These are phyloP conservation scores for Silene coronaria DNA, from an alignment of 179 eudicot genomes.

Conservation along the genomic window DNA sequence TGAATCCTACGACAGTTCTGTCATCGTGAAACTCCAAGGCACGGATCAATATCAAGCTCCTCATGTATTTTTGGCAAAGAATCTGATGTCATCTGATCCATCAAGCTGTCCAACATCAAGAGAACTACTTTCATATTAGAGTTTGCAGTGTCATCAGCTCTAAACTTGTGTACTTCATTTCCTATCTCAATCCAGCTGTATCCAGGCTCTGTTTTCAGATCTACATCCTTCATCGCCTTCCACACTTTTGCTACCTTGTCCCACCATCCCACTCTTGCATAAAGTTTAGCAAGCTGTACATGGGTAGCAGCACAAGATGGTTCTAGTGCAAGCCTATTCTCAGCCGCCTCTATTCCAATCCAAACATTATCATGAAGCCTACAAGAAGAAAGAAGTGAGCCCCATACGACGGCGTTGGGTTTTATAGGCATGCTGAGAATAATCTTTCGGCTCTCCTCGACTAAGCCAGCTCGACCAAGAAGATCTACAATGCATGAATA, in stretches of 20 bases:
- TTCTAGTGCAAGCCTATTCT: constrained; percentile 45
- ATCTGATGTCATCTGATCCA: constrained; percentile 30
- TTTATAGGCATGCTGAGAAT: constrained; percentile 49
- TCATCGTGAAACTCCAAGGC: constrained; percentile 7
- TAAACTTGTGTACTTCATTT: constrained; percentile 32
- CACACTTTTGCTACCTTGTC: constrained; percentile 39
- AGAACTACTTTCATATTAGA: constrained; percentile 30
- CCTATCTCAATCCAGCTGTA: constrained; percentile 49
- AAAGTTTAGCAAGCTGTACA: constrained; percentile 48
- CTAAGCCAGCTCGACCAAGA: constrained; percentile 54
- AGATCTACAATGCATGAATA: constrained; percentile 65
- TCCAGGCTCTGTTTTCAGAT: constrained; percentile 43
- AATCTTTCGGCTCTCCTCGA: constrained; percentile 45
- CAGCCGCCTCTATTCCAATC: constrained; percentile 60
- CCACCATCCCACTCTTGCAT: constrained; percentile 50
- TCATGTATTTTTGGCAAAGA: constrained; percentile 9
- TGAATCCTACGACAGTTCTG: not conserved
- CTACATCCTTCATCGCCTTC: constrained; percentile 42
- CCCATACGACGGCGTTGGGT: constrained; percentile 64
- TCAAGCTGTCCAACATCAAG: constrained; percentile 30
- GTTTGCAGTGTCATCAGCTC: constrained; percentile 32
- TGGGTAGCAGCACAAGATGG: constrained; percentile 50
- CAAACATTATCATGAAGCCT: constrained; percentile 46
- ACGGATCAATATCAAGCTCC: constrained; percentile 16
- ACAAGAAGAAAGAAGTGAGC: constrained; percentile 49